Percentiles rank a stretch among this genome's conserved stretches.
phyloP scores from a whole-genome alignment of 345 rosid species.

The Sisymbrium altissimum region DNA sequence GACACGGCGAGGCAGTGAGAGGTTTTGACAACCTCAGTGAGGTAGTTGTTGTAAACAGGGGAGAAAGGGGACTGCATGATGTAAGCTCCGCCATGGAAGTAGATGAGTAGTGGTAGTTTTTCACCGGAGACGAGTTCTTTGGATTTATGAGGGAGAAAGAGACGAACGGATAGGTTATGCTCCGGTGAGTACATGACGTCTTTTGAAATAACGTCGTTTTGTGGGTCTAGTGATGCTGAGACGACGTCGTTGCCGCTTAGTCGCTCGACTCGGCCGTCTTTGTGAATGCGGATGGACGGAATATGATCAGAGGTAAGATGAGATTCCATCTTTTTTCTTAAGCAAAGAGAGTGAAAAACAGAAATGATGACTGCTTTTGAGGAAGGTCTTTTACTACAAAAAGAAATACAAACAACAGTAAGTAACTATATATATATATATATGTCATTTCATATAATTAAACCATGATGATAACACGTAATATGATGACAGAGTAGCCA shows the following conservation, averaged over 20 bases:
- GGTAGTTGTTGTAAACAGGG: conserved; percentile 30
- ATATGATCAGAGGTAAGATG: conserved; percentile 23
- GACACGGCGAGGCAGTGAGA: conserved; percentile 41
- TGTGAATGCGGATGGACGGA: conserved; percentile 32
- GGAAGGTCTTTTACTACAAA: not conserved
- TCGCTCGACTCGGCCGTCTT: conserved; percentile 44
- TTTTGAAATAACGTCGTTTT: conserved; percentile 39
- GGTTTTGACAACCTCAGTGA: conserved; percentile 32
- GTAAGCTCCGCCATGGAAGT: conserved; percentile 57
- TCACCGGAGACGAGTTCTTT: conserved; percentile 7
- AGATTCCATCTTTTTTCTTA: not conserved
- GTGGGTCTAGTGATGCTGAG: conserved; percentile 35
- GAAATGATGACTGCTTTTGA: not conserved
- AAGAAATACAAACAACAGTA: not conserved
- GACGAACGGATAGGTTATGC: conserved; percentile 41
- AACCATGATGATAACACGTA: not conserved
- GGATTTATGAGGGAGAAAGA: conserved; percentile 39
- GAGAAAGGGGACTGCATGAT: conserved; percentile 40
- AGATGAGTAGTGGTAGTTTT: conserved; percentile 42
- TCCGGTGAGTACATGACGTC: conserved; percentile 31
- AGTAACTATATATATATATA: too few species aligned
- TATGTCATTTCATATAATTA: too few species aligned
- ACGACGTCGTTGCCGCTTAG: conserved; percentile 36
- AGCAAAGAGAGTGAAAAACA: not conserved
- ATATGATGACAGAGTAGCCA: not conserved